These are phyloP conservation scores for Clarkia xantiana DNA, from an alignment of 345 rosid species.

Conservation along the genomic window DNA sequence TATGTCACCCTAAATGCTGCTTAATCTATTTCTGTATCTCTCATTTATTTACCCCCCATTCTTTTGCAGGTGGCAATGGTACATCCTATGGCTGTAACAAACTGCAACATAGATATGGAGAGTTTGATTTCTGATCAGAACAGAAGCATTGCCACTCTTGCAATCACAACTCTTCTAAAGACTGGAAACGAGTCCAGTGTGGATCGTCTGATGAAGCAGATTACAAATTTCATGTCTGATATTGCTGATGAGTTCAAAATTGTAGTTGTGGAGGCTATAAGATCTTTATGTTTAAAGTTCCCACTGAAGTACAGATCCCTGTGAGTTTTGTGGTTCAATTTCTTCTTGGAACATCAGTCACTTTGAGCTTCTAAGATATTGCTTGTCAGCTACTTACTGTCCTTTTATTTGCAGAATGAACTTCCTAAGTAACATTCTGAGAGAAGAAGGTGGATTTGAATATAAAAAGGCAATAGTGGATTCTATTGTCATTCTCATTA, in stretches of 20 bases:
- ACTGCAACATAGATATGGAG: constrained; percentile 99
- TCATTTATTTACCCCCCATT: too few relatives aligned
- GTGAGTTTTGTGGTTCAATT: constrained; percentile 28
- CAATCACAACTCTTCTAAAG: constrained; percentile 88
- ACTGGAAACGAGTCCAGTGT: constrained; percentile 98
- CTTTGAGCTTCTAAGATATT: background rate
- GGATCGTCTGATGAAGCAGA: constrained; percentile 97
- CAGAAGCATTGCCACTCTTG: constrained; percentile 94
- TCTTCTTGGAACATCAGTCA: background rate
- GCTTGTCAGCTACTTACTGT: background rate
- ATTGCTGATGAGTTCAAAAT: constrained; percentile 97
- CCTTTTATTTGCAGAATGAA: constrained; percentile 62
- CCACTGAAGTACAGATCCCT: constrained; percentile 89
- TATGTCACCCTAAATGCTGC: too few relatives aligned
- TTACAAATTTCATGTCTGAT: constrained; percentile 95
- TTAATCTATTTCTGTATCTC: too few relatives aligned
- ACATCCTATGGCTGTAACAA: constrained; percentile 98
- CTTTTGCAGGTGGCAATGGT: constrained; percentile 81
- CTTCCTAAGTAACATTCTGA: constrained; percentile 85
- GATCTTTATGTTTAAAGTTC: constrained; percentile 87
- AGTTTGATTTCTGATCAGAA: constrained; percentile 94
- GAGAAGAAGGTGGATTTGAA: constrained; percentile 99
- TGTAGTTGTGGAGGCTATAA: constrained; percentile 95
- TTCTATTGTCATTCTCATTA: constrained; percentile 87
- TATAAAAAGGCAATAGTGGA: constrained; percentile 94